Evolutionary conservation across 306 rosid genomes (phyloP).

Genomic region (Castanea sativa): DNA sequence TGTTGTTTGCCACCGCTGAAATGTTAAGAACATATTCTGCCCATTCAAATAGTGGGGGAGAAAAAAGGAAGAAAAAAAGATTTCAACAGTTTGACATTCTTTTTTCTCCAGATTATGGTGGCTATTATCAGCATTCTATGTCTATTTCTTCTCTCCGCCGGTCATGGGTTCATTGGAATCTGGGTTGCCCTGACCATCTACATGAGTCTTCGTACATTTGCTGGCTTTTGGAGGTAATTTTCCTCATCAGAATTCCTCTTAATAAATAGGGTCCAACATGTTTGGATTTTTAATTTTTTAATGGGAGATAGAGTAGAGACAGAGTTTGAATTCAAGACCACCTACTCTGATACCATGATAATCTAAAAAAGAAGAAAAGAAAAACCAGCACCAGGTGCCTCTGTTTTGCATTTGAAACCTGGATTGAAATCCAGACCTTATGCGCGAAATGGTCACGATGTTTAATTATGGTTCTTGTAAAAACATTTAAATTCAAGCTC

Average conservation of each 20-base stretch:
- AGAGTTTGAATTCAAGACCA: too few relatives aligned
- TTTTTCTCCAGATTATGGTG: conserved; percentile 63
- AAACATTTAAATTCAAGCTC: neutral
- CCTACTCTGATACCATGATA: too few relatives aligned
- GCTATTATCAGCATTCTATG: conserved; percentile 73
- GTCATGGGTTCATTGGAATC: conserved; percentile 78
- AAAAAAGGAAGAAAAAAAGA: neutral
- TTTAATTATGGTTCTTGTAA: neutral
- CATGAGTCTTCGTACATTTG: conserved; percentile 78
- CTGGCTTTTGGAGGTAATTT: conserved; percentile 83
- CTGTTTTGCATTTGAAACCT: too few relatives aligned
- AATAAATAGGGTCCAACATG: neutral
- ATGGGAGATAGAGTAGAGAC: too few relatives aligned
- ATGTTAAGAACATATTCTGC: neutral
- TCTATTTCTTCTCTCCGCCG: conserved; percentile 65
- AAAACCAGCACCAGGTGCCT: too few relatives aligned
- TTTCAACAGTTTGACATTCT: neutral
- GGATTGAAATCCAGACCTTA: neutral
- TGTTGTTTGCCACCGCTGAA: neutral
- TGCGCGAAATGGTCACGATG: neutral
- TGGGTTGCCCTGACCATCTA: conserved; percentile 89
- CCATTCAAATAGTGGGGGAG: neutral
- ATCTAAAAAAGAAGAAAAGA: too few relatives aligned
- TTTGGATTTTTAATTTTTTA: too few relatives aligned
- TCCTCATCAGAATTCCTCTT: neutral